Conservation (phyloP, 768 basidiomycete species). For the Neoboletus brunneissimus region DNA sequence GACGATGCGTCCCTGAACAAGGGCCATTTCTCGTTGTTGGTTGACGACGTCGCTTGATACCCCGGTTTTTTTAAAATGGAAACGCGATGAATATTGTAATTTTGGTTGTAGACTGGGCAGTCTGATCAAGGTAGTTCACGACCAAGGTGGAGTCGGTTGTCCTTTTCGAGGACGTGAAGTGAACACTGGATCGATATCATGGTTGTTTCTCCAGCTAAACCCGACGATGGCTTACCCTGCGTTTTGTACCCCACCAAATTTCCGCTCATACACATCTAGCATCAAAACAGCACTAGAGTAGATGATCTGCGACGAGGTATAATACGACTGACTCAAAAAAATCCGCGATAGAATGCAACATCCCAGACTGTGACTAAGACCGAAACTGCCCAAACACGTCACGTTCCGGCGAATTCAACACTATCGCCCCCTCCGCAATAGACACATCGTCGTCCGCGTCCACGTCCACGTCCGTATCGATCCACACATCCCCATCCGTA, state of each 20-base stretch:
- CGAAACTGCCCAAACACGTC: slow-evolving; percentile 12
- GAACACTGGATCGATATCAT: too few relatives aligned
- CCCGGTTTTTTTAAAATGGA: background rate
- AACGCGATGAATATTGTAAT: background rate
- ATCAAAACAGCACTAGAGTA: too few relatives aligned
- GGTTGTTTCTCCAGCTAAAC: too few relatives aligned
- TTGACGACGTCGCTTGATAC: slow-evolving; percentile 35
- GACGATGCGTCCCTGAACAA: slow-evolving; percentile 7
- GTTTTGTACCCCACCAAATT: too few relatives aligned
- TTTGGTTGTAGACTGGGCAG: background rate
- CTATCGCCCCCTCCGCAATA: slow-evolving; percentile 13
- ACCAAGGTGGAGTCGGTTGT: too few relatives aligned
- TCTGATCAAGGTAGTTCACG: too few relatives aligned
- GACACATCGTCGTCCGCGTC: slow-evolving; percentile 26
- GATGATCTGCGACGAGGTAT: background rate
- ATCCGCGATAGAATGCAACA: background rate
- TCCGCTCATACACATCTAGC: too few relatives aligned
- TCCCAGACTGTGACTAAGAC: background rate
- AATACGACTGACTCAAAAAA: background rate
- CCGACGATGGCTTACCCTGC: too few relatives aligned
- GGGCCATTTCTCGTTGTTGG: slow-evolving; percentile 43
- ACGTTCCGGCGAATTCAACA: slow-evolving; percentile 3
- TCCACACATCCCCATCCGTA: slow-evolving; percentile 33
- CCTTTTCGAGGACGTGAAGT: too few relatives aligned
- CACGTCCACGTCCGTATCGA: slow-evolving; percentile 40